Base-by-base conservation (phyloP, 1,284 basidiomycete species). In the Phylloboletellus chloephorus region DNA sequence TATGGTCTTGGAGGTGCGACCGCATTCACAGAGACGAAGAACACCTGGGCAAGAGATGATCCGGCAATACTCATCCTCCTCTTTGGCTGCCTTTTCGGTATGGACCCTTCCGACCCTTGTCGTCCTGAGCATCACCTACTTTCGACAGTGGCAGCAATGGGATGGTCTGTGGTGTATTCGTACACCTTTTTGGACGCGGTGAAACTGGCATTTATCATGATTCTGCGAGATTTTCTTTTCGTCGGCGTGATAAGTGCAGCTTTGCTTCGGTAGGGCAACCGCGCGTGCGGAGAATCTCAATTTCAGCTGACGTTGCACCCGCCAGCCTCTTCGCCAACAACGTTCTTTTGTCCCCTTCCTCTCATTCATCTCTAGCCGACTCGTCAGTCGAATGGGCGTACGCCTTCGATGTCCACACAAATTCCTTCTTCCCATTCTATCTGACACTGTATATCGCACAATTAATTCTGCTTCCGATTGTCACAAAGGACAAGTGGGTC, bases 41-140 rank as follows among this genome's bases (percentile, higher is more conserved):
- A 97, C 62, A 89, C 88, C 5, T 96, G 93, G 92, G 90, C 92
- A 17, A 73, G 93, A 61, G 93, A 97, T 63, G 92, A 96, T 61
- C 93, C 93, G 13, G 92, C 93, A 10, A 92, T 95, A 53, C 72
- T 95, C 25, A 74, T 95, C 31, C 74, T 96, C 36, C 81, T 95
- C 39, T 75, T 79, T 22, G 85, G 76, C 29, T 88, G 82, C 60
- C 72, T 93, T 11, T 71, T 70, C 45, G 77, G 89, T 91, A 47
- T 44, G 78, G 5, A 20, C 12, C 3, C 28, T 19, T 35, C 7
- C 17, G 16, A 8, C 5, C 29, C 10, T 19, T 16, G n/a, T 13
- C 15, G n/a, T 7, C 19, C 17, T 11, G 21, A 13, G n/a, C 16
- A 12, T n/a, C 9, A 28, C 37, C 26, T 11, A 5, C 13, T 4